A percentile compares a stretch with the other conserved stretches of the same genome.
Evolutionary conservation across 164 flowering plant genomes (phyloP).

Genomic region (Amborella trichopoda): DNA sequence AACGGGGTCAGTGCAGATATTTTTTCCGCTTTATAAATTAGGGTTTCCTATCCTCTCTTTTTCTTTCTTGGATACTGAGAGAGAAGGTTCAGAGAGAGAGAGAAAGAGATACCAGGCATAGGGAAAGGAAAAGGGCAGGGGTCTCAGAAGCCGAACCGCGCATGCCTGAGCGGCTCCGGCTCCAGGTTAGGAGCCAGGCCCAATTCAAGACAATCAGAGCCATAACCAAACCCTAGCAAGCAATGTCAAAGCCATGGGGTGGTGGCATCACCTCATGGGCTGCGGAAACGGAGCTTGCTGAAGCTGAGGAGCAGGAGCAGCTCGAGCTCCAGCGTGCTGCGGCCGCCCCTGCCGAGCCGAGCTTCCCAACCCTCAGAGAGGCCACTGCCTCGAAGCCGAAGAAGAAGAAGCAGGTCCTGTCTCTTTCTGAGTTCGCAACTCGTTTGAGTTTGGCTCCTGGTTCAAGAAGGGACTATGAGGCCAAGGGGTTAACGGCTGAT

Average conservation of each 20-base stretch:
- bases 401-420: slow-evolving; percentile 49
- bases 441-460: slow-evolving; percentile 19
- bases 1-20: too few relatives aligned
- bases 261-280: slow-evolving; percentile 26
- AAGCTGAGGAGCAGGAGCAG: slow-evolving; percentile 22
- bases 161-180: too few relatives aligned
- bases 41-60: too few relatives aligned
- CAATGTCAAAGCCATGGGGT: slow-evolving; percentile 27
- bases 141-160: too few relatives aligned
- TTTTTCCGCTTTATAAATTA: too few relatives aligned
- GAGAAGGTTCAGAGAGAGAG: too few relatives aligned
- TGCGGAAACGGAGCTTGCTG: slow-evolving; percentile 28
- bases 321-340: slow-evolving; percentile 6
- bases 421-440: slow-evolving; percentile 31
- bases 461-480: slow-evolving; percentile 7
- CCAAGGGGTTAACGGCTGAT: slow-evolving; percentile 39
- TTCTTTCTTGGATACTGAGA: too few relatives aligned
- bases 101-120: too few relatives aligned
- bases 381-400: slow-evolving; percentile 27
- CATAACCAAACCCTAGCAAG: too few relatives aligned
- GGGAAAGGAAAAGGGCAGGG: too few relatives aligned
- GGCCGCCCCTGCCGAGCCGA: slow-evolving; percentile 14
- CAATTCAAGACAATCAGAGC: too few relatives aligned
- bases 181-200: too few relatives aligned
- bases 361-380: slow-evolving; percentile 42